These are phyloP conservation scores for Bryopsis sp. DNA, from an alignment of 139 green algal species.

Conservation along the genomic window DNA sequence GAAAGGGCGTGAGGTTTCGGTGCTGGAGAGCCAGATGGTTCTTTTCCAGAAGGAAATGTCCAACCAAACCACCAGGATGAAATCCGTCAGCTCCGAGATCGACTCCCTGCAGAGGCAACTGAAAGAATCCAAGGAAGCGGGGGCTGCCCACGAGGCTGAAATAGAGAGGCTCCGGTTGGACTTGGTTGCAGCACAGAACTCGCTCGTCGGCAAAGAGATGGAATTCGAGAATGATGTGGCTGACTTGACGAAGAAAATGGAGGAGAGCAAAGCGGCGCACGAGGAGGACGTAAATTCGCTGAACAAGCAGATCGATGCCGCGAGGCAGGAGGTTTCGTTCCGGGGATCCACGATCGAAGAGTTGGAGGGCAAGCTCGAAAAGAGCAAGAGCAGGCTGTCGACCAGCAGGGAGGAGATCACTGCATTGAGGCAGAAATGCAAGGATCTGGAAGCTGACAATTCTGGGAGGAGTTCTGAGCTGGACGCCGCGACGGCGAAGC, in stretches of 20 bases:
- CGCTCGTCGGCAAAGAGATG: not conserved
- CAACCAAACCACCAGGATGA: not conserved
- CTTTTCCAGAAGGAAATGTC: conserved; percentile 4
- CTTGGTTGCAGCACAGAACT: not conserved
- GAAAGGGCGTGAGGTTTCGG: too few species aligned
- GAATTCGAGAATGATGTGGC: not conserved
- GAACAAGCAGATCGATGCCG: conserved; percentile 1
- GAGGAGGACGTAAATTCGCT: not conserved
- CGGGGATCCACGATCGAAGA: not conserved
- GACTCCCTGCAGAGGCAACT: conserved; percentile 3
- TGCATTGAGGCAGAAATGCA: not conserved
- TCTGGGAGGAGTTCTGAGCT: not conserved
- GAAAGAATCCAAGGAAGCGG: not conserved
- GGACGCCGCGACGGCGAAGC: not conserved
- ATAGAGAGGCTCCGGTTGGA: not conserved
- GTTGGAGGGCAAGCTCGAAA: not conserved
- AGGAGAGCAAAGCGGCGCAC: not conserved
- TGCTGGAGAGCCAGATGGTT: too few species aligned
- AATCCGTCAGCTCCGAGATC: not conserved
- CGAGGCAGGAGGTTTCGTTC: not conserved
- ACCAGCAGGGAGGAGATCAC: not conserved
- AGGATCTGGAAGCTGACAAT: not conserved
- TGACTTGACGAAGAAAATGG: conserved; percentile 6
- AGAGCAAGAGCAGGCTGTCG: not conserved
- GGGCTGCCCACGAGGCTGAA: not conserved